Base-by-base conservation (phyloP, 768 basidiomycete species). In the Tubosaeta sp. region DNA sequence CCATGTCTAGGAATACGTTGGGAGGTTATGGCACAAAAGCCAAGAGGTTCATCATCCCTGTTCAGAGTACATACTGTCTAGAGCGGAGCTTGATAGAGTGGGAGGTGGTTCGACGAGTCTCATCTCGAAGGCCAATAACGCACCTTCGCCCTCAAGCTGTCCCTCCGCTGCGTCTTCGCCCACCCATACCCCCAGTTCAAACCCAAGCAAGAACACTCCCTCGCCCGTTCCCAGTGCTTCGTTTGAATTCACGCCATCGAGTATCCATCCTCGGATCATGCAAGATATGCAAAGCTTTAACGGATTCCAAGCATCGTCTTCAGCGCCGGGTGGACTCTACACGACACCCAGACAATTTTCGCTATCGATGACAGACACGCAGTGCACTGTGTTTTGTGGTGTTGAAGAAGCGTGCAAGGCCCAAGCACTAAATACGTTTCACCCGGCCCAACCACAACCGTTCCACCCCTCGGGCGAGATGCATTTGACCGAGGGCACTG, bases 1-100 rank as follows among this genome's bases (percentile, higher is more conserved):
- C 41, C n/a, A 46, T 5, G 21, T 14, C 18, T 36, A 79, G 78
- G 71, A 70, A 35, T 60, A 72, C 1, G 64, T 82, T 18, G 65
- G 69, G 34, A 73, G 62, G 10, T 60, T 80, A 11, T 70, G 70
- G 54, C 65, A 60, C 22, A 78, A 76, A 64, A 77, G 76, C 0
- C 74, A 74, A 52, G 75, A 75, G 34, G 56, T 72, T 13, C 66
- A 74, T 44, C 61, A 52, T 49, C 64, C 54, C 38, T 62, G 47
- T 46, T 61, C 61, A 19, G 59, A 61, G 8, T 39, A 27, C 58
- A 61, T 52, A 53, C 54, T 77, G 46, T 69, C 72, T 4, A 61
- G 71, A 25, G 69, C 69, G 2, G 82, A 84, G 47, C 75, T 84
- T 22, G 78, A 82, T 55, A 73, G 80, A 24, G 64, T 83, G 36